phyloP scores from a whole-genome alignment of 1,284 basidiomycete species.

The Amylostereum areolatum region DNA sequence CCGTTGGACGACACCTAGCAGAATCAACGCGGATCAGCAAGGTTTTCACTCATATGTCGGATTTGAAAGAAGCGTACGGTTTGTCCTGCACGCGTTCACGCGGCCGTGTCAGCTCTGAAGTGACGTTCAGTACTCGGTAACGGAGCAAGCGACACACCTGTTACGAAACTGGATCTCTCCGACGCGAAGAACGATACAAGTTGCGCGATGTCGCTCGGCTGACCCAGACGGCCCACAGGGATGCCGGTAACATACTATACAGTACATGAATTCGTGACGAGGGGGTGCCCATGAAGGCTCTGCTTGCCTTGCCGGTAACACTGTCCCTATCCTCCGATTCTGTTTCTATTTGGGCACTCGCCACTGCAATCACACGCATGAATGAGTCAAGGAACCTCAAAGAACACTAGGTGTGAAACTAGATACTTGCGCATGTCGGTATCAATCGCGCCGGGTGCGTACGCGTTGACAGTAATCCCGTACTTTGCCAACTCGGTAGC shows the following conservation, averaged over 20 bases:
- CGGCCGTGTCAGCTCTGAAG: too few species aligned
- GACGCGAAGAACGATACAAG: conserved; percentile 16
- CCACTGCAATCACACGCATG: neutral
- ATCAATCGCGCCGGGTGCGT: conserved; percentile 15
- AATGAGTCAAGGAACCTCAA: neutral
- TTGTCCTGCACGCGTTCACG: too few species aligned
- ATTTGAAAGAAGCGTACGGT: too few species aligned
- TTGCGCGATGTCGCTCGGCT: conserved; percentile 12
- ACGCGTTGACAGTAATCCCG: conserved; percentile 18
- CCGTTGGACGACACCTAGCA: too few species aligned
- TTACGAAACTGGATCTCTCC: conserved; percentile 13
- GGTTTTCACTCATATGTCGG: too few species aligned
- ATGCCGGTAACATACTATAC: neutral
- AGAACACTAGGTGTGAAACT: neutral
- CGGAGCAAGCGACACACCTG: conserved; percentile 16
- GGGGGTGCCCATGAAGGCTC: neutral
- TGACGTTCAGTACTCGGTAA: too few species aligned
- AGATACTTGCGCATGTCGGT: conserved; percentile 13
- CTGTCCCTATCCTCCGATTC: too few species aligned
- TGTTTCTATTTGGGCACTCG: too few species aligned
- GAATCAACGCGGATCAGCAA: too few species aligned
- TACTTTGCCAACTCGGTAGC: conserved; percentile 12
- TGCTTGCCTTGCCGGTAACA: neutral
- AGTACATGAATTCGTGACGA: neutral
- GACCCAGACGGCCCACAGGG: conserved; percentile 5